These are phyloP conservation scores for Citrus unshiu DNA, from an alignment of 345 rosid species.

Conservation along the genomic window DNA sequence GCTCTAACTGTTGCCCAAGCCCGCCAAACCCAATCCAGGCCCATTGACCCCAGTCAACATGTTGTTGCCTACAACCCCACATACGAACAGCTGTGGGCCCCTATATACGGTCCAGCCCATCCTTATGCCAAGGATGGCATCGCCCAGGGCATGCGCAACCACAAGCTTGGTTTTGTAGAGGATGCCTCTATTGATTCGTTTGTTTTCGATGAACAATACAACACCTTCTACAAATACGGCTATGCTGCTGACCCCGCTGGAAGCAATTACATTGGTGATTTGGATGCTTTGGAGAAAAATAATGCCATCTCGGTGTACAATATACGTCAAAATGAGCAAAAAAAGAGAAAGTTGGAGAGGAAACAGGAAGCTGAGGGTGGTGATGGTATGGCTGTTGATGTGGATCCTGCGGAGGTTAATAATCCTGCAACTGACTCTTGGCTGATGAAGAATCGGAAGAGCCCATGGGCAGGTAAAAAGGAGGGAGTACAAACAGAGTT, in stretches of 20 bases:
- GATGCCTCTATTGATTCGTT: slow-evolving; percentile 85
- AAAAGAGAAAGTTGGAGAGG: slow-evolving; percentile 62
- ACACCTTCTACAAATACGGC: slow-evolving; percentile 84
- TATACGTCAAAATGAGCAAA: slow-evolving; percentile 79
- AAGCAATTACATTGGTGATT: slow-evolving; percentile 73
- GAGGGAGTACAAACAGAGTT: slow-evolving; percentile 72
- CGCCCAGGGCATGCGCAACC: slow-evolving; percentile 95
- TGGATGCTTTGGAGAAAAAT: slow-evolving; percentile 57
- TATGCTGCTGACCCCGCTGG: slow-evolving; percentile 91
- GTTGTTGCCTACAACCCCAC: slow-evolving; percentile 74
- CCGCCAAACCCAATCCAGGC: slow-evolving; percentile 50
- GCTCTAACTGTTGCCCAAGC: slow-evolving; percentile 74
- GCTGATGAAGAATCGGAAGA: slow-evolving; percentile 79
- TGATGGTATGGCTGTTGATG: slow-evolving; percentile 25
- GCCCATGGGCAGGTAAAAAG: slow-evolving; percentile 97
- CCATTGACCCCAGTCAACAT: slow-evolving; percentile 82
- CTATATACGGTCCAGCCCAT: slow-evolving; percentile 79
- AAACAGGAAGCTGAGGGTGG: slow-evolving; percentile 44
- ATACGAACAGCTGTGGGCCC: slow-evolving; percentile 92
- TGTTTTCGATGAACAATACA: slow-evolving; percentile 87
- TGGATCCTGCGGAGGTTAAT: slow-evolving; percentile 48
- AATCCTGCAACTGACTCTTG: slow-evolving; percentile 83
- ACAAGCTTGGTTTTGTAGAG: slow-evolving; percentile 95
- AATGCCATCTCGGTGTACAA: slow-evolving; percentile 73
- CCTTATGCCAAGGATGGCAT: slow-evolving; percentile 95